Conservation (phyloP, 2,329 filamentous ascomycete genomes). For the Sphaerostilbella broomeana region DNA sequence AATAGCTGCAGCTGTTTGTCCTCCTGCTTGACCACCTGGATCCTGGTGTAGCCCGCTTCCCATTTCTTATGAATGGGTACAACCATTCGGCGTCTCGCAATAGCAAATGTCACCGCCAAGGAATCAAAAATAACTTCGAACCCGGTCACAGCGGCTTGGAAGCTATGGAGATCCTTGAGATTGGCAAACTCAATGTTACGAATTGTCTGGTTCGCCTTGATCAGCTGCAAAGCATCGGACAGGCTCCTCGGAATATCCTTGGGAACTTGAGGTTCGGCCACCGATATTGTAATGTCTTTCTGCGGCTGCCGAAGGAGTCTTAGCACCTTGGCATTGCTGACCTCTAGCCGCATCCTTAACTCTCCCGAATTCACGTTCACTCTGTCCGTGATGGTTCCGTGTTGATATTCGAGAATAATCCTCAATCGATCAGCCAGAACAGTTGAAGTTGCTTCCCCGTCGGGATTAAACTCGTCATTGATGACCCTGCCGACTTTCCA, state of each 20-base stretch:
- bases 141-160: slow-evolving; percentile 73
- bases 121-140: slow-evolving; percentile 70
- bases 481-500: slow-evolving; percentile 67
- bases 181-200: slow-evolving; percentile 65
- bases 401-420: slow-evolving; percentile 66
- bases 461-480: slow-evolving; percentile 60
- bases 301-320: slow-evolving; percentile 67
- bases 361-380: slow-evolving; percentile 76
- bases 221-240: slow-evolving; percentile 53
- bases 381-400: slow-evolving; percentile 74
- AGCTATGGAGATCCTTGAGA: slow-evolving; percentile 64
- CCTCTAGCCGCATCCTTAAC: slow-evolving; percentile 58
- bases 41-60: slow-evolving; percentile 72
- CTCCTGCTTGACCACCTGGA: slow-evolving; percentile 68
- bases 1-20: slow-evolving; percentile 71
- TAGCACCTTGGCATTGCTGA: slow-evolving; percentile 54
- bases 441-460: slow-evolving; percentile 54
- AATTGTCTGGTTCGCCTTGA: slow-evolving; percentile 55
- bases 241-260: slow-evolving; percentile 59
- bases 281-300: slow-evolving; percentile 67
- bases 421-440: slow-evolving; percentile 72
- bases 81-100: slow-evolving; percentile 79
- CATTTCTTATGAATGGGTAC: slow-evolving; percentile 92
- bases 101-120: slow-evolving; percentile 67
- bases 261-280: slow-evolving; percentile 60